A percentile compares a stretch with the other conserved stretches of the same genome.
These are phyloP conservation scores for Alliaria petiolata DNA, from an alignment of 345 rosid species.

Conservation along the genomic window DNA sequence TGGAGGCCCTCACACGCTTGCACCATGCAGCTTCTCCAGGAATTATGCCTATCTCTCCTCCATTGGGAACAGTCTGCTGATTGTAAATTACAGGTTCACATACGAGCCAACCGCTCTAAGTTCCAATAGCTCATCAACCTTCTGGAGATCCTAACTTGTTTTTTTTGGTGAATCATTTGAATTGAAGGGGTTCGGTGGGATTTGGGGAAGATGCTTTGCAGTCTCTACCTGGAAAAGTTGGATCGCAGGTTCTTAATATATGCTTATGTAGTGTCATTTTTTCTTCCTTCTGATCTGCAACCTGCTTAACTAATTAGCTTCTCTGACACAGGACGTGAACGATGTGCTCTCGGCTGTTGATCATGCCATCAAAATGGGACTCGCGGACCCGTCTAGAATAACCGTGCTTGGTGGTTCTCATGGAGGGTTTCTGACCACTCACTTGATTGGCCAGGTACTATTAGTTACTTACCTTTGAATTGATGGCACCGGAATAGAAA, in stretches of 20 bases:
- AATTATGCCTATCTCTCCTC: slow-evolving; percentile 78
- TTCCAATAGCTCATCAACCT: slow-evolving; percentile 9
- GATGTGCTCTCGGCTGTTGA: slow-evolving; percentile 84
- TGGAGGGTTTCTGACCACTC: slow-evolving; percentile 88
- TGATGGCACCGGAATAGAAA: background rate
- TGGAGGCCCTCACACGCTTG: slow-evolving; percentile 84
- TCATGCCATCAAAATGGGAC: slow-evolving; percentile 57
- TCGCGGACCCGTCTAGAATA: slow-evolving; percentile 67
- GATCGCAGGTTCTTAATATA: slow-evolving; percentile 61
- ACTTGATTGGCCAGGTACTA: slow-evolving; percentile 93
- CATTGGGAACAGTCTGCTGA: slow-evolving; percentile 68
- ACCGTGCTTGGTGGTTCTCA: slow-evolving; percentile 87
- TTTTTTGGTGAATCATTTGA: slow-evolving; percentile 4
- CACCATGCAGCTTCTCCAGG: slow-evolving; percentile 62
- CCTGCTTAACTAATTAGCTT: slow-evolving; percentile 1
- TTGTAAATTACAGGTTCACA: slow-evolving; percentile 81
- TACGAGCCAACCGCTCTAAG: background rate
- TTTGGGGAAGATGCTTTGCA: slow-evolving; percentile 98
- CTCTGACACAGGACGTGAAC: slow-evolving; percentile 59
- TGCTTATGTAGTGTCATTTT: background rate
- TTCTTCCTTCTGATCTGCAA: background rate
- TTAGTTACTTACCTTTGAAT: background rate
- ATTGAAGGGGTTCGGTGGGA: slow-evolving; percentile 86
- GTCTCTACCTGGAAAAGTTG: slow-evolving; percentile 85
- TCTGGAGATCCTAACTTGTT: background rate